Base-by-base conservation (phyloP, 306 rosid species). In the Crataegus laevigata region DNA sequence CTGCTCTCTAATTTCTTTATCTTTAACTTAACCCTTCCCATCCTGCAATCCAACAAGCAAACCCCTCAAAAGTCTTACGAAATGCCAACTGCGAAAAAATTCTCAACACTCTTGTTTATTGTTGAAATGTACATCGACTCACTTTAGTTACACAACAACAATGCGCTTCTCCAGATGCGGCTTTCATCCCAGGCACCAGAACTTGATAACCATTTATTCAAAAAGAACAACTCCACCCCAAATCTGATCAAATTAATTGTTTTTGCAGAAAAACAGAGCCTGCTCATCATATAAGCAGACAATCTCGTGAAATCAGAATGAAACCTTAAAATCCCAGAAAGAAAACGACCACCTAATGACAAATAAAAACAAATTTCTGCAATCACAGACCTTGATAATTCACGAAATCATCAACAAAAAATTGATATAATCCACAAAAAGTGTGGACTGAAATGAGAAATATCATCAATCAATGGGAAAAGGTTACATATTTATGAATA, bases 11-110 rank as follows among this genome's bases (percentile, higher is more conserved):
- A 79, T 80, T 88, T 91, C 88, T 91, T 89, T 75, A 88, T 88
- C 88, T 88, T 91, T 54, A 91, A 81, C 77, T 89, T 91, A 68
- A 88, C 96, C 85, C 96, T 89, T 45, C 97, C 96, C 97, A 91
- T 91, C 85, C 90, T 91, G 85, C 71, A 83, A 77, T 62, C 64
- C 70, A 73, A 81, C 28, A 30, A 81, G 21, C 62, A 80, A 74
- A 74, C 60, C 22, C 28, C 50, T 36, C 52, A 7, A 73, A 51
- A 59, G 18, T 26, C 47, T 21, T 1, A 40, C 21, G 19, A 73
- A 73, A 43, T 40, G 17, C 57, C 21, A 15, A 51, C n/a, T 25
- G 59, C 7, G 52, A 59, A 28, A 28, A 63, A 74, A 10, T 64
- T 67, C 75, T 45, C 57, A 28, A 72, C 63, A 66, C 36, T 26